These are phyloP conservation scores for Globisporangium paddicum DNA, from an alignment of 352 stramenopile species.

Conservation along the genomic window DNA sequence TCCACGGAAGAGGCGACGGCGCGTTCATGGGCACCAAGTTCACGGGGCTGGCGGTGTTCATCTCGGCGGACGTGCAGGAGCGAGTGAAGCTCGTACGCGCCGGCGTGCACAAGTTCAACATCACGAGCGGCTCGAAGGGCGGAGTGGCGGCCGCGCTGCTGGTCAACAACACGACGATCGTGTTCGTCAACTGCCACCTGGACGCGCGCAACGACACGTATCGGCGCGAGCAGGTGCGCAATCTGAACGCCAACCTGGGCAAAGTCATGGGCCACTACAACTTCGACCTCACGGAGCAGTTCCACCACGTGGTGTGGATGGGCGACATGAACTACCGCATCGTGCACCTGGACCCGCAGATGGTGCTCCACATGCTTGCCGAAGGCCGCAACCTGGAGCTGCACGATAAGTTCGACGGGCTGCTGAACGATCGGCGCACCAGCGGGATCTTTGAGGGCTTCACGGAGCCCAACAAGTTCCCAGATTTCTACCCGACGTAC, in stretches of 20 bases:
- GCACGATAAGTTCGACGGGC: constrained; percentile 81
- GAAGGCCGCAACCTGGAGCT: constrained; percentile 70
- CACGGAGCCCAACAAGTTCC: constrained; percentile 77
- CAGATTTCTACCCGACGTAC: constrained; percentile 88
- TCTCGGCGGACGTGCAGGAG: constrained; percentile 39
- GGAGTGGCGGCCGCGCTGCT: constrained; percentile 70
- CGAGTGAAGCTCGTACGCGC: constrained; percentile 73
- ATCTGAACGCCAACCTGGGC: constrained; percentile 70
- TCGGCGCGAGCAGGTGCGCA: constrained; percentile 79
- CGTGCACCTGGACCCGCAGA: constrained; percentile 63
- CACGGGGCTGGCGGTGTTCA: constrained; percentile 79
- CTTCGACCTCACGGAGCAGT: constrained; percentile 84
- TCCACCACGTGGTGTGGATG: constrained; percentile 90
- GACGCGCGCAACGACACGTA: constrained; percentile 76
- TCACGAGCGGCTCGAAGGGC: constrained; percentile 78
- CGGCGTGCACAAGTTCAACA: constrained; percentile 77
- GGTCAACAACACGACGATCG: constrained; percentile 73
- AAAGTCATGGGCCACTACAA: constrained; percentile 74
- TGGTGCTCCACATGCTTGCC: constrained; percentile 78
- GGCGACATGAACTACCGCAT: constrained; percentile 88
- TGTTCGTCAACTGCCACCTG: constrained; percentile 85
- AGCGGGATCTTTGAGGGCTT: constrained; percentile 80
- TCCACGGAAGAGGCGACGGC: constrained; percentile 74
- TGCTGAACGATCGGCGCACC: constrained; percentile 73
- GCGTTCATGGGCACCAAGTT: constrained; percentile 85